Evolutionary conservation across 164 flowering plant genomes (phyloP), one percentile per base, ranked within the genome.

Genomic region (Protea cynaroides): DNA sequence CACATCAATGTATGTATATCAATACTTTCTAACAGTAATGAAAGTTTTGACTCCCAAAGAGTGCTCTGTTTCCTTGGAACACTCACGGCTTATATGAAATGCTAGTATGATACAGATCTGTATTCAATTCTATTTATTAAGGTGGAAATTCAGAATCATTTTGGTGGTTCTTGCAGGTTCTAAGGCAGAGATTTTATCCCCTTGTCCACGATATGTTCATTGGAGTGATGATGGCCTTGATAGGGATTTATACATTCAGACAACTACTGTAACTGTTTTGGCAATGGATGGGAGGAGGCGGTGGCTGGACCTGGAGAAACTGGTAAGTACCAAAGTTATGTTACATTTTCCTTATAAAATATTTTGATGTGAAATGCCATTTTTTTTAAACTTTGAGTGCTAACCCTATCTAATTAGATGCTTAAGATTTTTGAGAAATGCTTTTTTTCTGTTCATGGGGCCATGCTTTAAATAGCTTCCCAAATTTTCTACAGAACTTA

Each of bases 231-330:
- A 86, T 72, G 81, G 78, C 71, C 90, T 92, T 73, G 99, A 95
- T 71, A 88, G 78, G 80, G 99, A 95, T 72, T 77, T 95, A 14
- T 84, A 88, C 72, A 95, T 95, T 66, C 78, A 85, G 71, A 78
- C 85, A 25, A 73, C 76, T 25, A 81, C 84, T 40, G 84, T 91
- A 47, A 83, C 99, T 72, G 83, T 95, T 76, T 75, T 95, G 75
- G 96, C 99, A 23, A 92, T 92, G 97, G 99, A 95, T 83, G 99
- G 99, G 69, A 83, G 87, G 68, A 86, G 97, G 71, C 85, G 99
- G 54, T 95, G 99, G 99, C 64, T 95, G 78, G 99, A 95, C 80
- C 88, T 91, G 63, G 76, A 78, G 65, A 86, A 84, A 76, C 81
- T 88, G 93, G 99, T 95, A 24, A 80, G 92, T 43, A 37, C 29